Percentiles rank a stretch among this genome's conserved stretches.
Evolutionary conservation across 768 basidiomycete genomes (phyloP).

Genomic region (Lactarius akahatsu): DNA sequence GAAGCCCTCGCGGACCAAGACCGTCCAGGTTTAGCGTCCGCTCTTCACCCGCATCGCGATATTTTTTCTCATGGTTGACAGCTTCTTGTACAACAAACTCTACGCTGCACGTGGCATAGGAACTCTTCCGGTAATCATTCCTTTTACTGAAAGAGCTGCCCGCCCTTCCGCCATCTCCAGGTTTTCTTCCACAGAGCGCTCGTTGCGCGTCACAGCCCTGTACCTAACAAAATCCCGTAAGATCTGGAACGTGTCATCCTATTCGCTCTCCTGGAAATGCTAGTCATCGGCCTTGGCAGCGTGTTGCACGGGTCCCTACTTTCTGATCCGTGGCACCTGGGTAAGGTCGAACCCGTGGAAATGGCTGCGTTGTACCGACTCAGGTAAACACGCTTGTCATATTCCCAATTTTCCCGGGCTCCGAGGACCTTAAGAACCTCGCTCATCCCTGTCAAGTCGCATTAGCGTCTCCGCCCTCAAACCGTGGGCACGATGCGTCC

Average conservation of each 20-base stretch:
- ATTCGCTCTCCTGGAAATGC: slow-evolving; percentile 16
- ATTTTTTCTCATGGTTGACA: slow-evolving; percentile 14
- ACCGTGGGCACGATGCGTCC: slow-evolving; percentile 22
- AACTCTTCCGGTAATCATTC: slow-evolving; percentile 6
- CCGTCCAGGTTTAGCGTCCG: slow-evolving; percentile 7
- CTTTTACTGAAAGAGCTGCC: slow-evolving; percentile 3
- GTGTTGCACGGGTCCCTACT: neutral
- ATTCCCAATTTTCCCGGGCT: slow-evolving; percentile 1
- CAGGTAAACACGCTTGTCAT: slow-evolving; percentile 8
- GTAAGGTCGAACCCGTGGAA: neutral
- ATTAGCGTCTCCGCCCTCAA: slow-evolving; percentile 13
- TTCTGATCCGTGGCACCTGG: slow-evolving; percentile 12
- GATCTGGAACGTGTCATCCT: slow-evolving; percentile 10
- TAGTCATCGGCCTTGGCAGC: slow-evolving; percentile 7
- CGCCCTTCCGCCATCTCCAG: slow-evolving; percentile 3
- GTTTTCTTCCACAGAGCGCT: slow-evolving; percentile 8
- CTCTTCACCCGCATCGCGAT: slow-evolving; percentile 23
- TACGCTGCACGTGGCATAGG: slow-evolving; percentile 10
- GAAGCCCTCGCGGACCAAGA: neutral
- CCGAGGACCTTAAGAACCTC: slow-evolving; percentile 20
- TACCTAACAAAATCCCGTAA: slow-evolving; percentile 15
- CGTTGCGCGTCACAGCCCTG: neutral
- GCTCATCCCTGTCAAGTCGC: neutral
- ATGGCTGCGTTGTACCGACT: neutral
- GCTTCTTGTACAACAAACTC: slow-evolving; percentile 26